phyloP scores from a whole-genome alignment of 805 yeast species.

The Candida nonsorbophila region DNA sequence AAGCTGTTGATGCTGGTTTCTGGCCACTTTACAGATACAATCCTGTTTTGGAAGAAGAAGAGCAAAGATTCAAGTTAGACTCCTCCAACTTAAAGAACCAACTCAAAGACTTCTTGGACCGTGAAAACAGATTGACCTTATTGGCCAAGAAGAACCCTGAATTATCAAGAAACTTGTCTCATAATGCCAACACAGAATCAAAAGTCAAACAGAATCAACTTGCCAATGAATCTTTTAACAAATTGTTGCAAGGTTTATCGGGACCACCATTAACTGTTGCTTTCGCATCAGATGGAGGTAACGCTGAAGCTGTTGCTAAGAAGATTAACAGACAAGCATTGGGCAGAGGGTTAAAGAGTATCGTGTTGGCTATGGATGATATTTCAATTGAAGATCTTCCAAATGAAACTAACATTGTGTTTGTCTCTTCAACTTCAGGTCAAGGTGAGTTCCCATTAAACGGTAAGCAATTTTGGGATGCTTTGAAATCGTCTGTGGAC shows the following conservation, averaged over 20 bases:
- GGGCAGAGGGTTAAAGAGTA: slow-evolving; percentile 70
- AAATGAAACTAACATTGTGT: slow-evolving; percentile 62
- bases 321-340: slow-evolving; percentile 73
- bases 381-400: slow-evolving; percentile 67
- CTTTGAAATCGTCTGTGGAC: slow-evolving; percentile 53
- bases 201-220: slow-evolving; percentile 55
- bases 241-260: slow-evolving; percentile 76
- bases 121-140: slow-evolving; percentile 83
- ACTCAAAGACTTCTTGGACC: slow-evolving; percentile 73
- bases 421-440: slow-evolving; percentile 73
- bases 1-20: slow-evolving; percentile 88
- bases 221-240: slow-evolving; percentile 73
- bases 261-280: slow-evolving; percentile 90
- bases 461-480: slow-evolving; percentile 76
- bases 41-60: slow-evolving; percentile 49
- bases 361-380: slow-evolving; percentile 67
- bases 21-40: slow-evolving; percentile 93
- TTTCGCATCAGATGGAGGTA: slow-evolving; percentile 91
- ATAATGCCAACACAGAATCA: slow-evolving; percentile 54
- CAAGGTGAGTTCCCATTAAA: slow-evolving; percentile 86
- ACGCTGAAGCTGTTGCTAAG: slow-evolving; percentile 77
- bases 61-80: slow-evolving; percentile 72
- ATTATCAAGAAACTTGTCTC: slow-evolving; percentile 66
- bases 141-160: slow-evolving; percentile 67
- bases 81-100: slow-evolving; percentile 77